Base-by-base conservation (phyloP, 1,284 basidiomycete species). In the Athelia psychrophila region DNA sequence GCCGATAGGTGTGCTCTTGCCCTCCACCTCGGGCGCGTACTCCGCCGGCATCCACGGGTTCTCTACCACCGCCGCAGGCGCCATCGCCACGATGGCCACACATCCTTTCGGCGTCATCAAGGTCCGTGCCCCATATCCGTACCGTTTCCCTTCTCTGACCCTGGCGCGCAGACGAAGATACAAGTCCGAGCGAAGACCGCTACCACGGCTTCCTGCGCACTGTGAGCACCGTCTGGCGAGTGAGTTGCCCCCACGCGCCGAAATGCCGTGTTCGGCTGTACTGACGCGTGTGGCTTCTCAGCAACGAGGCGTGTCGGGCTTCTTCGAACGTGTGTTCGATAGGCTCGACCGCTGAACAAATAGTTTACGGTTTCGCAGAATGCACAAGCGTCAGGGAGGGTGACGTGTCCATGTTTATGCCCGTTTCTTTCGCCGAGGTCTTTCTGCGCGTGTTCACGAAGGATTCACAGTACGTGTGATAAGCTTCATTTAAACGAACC, bases 41-140 rank as follows among this genome's bases (percentile, higher is more conserved):
- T 73, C 79, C 3, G 63, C 74, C 1, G 62, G 72, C 8, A 70
- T 88, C 40, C 84, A 90, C 59, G 74, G 79, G 32, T 59, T 79
- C 25, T 80, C 85, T 30, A 92, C 88, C 3, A 86, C 89, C 1
- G 75, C 80, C 0, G 93, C 93, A 9, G 88, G 92, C 2, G 84
- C 83, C 2, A 75, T 94, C 49, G 91, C 92, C 0, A 95, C 93
- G 0, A 67, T 94, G 47, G 77, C 78, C 3, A 96, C 93, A 1
- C 92, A 93, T 60, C 93, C 93, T 1, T 95, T 95, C 58, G 93
- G 95, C 64, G 91, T 94, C 40, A 79, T 95, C 58, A 95, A 95
- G 77, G 91, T 90, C 56, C 30, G 69, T 44, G 54, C 24, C 6
- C 47, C 45, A 38, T 19, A 46, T 22, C 56, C 20, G 20, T 44